These are phyloP conservation scores for Pythium insidiosum DNA, from an alignment of 352 stramenopile genomes.

Conservation along the genomic window DNA sequence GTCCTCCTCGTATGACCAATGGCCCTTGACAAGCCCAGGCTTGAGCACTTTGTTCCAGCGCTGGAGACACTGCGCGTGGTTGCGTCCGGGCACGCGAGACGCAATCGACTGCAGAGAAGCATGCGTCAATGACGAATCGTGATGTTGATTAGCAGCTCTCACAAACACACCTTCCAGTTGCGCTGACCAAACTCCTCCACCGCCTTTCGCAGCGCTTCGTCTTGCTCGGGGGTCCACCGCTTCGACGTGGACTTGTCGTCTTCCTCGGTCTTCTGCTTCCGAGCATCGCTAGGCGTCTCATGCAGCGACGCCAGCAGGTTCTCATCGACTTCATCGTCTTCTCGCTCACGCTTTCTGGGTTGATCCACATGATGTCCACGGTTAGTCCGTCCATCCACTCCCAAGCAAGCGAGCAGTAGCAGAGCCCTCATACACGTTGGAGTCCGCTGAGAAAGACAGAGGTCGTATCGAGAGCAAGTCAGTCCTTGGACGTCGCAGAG, in stretches of 20 bases:
- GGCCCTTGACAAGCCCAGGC: constrained; percentile 84
- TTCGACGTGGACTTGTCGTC: constrained; percentile 51
- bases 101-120: constrained; percentile 22
- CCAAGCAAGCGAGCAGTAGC: no score
- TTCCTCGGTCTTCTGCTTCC: constrained; percentile 33
- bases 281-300: constrained; percentile 35
- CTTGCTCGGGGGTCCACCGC: constrained; percentile 71
- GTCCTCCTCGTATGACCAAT: constrained; percentile 85
- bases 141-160: background rate
- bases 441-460: no score
- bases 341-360: constrained; percentile 40
- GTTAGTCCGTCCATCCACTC: no score
- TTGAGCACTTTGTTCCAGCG: constrained; percentile 79
- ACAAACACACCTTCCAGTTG: constrained; percentile 74
- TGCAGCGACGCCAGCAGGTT: constrained; percentile 38
- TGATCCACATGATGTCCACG: background rate
- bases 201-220: constrained; percentile 60
- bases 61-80: constrained; percentile 54
- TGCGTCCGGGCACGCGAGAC: constrained; percentile 25
- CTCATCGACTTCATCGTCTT: constrained; percentile 19
- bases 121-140: background rate
- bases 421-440: no score
- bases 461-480: no score
- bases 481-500: no score
- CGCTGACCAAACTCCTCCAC: constrained; percentile 70